Conservation (phyloP, 1,284 basidiomycete species). For the Cutaneotrichosporon cavernicola region DNA sequence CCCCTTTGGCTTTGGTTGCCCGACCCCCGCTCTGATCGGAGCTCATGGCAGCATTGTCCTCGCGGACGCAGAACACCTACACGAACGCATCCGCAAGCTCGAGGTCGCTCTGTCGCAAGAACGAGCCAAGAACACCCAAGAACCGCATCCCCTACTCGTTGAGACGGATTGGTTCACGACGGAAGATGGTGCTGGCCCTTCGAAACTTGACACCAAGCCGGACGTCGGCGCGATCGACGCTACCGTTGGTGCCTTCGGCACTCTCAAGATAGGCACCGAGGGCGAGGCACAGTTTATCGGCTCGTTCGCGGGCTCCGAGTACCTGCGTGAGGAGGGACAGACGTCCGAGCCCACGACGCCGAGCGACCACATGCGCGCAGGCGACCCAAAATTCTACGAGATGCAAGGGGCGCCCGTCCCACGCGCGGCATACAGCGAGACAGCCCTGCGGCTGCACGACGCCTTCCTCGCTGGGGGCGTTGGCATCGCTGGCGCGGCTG, state of each 20-base stretch:
- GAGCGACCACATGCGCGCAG: constrained; percentile 1
- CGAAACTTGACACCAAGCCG: constrained; percentile 15
- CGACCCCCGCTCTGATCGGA: not conserved
- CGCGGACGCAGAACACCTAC: constrained; percentile 48
- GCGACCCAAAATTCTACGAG: not conserved
- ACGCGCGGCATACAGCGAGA: constrained; percentile 11
- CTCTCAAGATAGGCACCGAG: constrained; percentile 43
- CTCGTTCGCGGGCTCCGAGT: constrained; percentile 36
- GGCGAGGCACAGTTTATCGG: constrained; percentile 46
- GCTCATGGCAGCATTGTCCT: constrained; percentile 41
- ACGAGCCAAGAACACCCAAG: constrained; percentile 20
- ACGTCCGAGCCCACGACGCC: constrained; percentile 7
- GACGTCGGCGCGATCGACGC: constrained; percentile 29
- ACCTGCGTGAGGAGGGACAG: constrained; percentile 36
- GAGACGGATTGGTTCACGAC: constrained; percentile 40
- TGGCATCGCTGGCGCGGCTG: constrained; percentile 1
- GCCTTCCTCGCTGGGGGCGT: constrained; percentile 8
- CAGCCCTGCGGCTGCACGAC: constrained; percentile 9
- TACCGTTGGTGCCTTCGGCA: constrained; percentile 44
- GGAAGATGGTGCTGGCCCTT: constrained; percentile 20
- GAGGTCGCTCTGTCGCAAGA: constrained; percentile 46
- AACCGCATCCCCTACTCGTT: constrained; percentile 41
- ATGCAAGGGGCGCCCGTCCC: not conserved
- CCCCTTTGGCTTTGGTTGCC: not conserved
- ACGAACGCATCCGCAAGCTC: constrained; percentile 43